Conservation (phyloP, 2,329 filamentous ascomycete genomes). For the Epichloe baconii region DNA sequence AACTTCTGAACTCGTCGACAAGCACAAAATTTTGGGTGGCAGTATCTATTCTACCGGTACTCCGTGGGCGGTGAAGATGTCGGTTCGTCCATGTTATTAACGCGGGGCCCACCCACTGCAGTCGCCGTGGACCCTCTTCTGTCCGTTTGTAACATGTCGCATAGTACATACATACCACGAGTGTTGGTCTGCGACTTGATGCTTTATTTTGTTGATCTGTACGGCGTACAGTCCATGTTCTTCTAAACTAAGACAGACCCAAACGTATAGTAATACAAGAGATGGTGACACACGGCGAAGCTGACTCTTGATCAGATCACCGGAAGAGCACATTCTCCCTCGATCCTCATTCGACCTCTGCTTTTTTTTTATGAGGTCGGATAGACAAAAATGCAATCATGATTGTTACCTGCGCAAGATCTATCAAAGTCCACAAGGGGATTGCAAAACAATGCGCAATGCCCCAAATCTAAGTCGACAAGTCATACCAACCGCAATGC, state of each 20-base stretch:
- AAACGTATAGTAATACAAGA: background rate
- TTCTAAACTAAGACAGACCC: background rate
- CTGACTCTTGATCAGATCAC: background rate
- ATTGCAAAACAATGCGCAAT: constrained; percentile 17
- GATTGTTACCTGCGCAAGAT: constrained; percentile 20
- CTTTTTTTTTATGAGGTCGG: background rate
- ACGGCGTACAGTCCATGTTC: background rate
- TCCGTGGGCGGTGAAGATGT: constrained; percentile 18
- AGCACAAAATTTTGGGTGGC: constrained; percentile 24
- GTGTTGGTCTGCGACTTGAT: background rate
- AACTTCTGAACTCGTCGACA: background rate
- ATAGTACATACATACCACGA: too few species aligned
- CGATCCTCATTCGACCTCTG: background rate
- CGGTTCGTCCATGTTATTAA: too few species aligned
- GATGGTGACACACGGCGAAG: background rate
- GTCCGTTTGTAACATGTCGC: too few species aligned
- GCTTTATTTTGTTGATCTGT: background rate
- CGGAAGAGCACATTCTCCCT: background rate
- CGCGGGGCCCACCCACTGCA: background rate
- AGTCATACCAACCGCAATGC: constrained; percentile 16
- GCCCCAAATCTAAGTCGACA: constrained; percentile 12
- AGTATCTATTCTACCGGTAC: constrained; percentile 22
- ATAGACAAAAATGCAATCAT: constrained; percentile 11
- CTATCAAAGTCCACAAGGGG: constrained; percentile 14
- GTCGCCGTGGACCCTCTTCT: background rate